Evolutionary conservation across 2,329 filamentous ascomycete species (phyloP).

Genomic region (Trichoderma semiorbis): DNA sequence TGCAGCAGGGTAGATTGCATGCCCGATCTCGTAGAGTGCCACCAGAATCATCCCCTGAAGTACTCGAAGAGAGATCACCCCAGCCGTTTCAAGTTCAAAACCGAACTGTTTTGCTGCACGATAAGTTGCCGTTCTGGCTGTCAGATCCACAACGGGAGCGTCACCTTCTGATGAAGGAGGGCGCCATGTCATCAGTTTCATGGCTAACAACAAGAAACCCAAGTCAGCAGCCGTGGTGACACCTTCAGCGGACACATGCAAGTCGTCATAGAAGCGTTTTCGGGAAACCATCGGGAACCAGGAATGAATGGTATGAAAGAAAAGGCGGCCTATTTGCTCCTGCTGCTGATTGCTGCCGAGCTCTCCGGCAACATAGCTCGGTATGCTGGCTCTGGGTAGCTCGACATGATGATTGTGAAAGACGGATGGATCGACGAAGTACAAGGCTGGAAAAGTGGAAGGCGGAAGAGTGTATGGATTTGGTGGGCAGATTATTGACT

Average conservation of each 20-base stretch:
- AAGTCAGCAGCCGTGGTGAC: background rate
- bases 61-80: background rate
- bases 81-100: background rate
- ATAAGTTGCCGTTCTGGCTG: background rate
- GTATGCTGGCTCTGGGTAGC: background rate
- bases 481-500: background rate
- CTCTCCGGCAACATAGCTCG: background rate
- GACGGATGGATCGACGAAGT: slow-evolving; percentile 1
- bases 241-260: background rate
- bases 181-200: slow-evolving; percentile 1
- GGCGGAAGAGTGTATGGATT: background rate
- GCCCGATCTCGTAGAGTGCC: background rate
- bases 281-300: slow-evolving; percentile 1
- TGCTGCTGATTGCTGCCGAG: background rate
- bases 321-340: background rate
- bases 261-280: background rate
- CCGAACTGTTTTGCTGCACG: background rate
- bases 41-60: background rate
- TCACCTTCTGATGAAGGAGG: background rate
- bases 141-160: background rate
- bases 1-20: slow-evolving; percentile 3
- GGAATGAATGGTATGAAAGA: background rate
- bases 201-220: background rate
- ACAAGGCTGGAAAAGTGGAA: slow-evolving; percentile 1
- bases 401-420: slow-evolving; percentile 3